phyloP scores from a whole-genome alignment of 2,329 filamentous ascomycete genomes.

The Tolypocladium cylindrosporum region DNA sequence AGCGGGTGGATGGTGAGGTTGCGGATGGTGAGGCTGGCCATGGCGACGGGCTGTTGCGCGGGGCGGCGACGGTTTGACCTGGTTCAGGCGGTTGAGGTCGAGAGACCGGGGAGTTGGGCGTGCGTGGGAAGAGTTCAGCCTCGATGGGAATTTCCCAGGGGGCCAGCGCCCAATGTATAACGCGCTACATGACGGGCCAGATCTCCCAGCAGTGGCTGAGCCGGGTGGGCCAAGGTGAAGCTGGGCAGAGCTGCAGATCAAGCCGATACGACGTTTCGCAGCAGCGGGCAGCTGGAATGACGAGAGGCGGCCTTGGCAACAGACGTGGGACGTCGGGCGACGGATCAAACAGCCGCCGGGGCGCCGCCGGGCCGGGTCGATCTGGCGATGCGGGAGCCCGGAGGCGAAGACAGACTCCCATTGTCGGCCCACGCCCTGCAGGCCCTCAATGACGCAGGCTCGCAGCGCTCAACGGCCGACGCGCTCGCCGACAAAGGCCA shows the following conservation, averaged over 20 bases:
- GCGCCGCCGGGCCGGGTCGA: neutral
- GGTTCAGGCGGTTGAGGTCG: neutral
- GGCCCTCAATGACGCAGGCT: neutral
- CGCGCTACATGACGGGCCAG: neutral
- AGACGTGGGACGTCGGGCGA: neutral
- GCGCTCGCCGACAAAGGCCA: neutral
- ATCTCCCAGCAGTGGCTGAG: too few species aligned
- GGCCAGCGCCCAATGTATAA: neutral
- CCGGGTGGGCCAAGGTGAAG: too few species aligned
- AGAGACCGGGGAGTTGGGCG: neutral
- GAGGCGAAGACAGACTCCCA: neutral
- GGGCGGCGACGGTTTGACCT: neutral
- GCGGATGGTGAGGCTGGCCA: conserved; percentile 59
- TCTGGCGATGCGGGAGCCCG: neutral
- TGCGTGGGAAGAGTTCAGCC: neutral
- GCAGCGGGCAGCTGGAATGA: too few species aligned
- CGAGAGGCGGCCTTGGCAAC: too few species aligned
- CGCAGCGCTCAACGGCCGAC: too few species aligned
- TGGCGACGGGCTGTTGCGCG: conserved; percentile 13
- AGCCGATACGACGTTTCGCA: too few species aligned
- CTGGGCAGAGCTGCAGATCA: too few species aligned
- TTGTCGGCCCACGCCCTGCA: neutral
- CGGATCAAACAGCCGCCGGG: neutral
- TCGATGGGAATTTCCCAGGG: neutral
- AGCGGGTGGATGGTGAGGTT: conserved; percentile 71